phyloP scores from a whole-genome alignment of 768 basidiomycete species.

The Xanthoconium stramineum region DNA sequence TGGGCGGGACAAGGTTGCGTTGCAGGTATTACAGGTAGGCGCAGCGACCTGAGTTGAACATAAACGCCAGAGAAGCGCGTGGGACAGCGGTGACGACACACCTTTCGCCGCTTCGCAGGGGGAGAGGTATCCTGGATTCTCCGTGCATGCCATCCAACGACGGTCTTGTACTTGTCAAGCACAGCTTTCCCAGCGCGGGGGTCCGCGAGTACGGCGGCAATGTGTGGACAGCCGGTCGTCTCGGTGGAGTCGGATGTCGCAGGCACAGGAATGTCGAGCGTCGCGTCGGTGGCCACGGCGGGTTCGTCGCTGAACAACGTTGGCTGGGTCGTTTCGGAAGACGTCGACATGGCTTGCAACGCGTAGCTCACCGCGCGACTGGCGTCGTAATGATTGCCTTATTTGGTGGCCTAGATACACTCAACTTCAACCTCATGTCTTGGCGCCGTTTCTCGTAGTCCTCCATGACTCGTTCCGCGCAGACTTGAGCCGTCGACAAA shows the following conservation, averaged over 20 bases:
- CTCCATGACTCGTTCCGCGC: neutral
- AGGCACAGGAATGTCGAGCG: slow-evolving; percentile 10
- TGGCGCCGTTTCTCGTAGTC: neutral
- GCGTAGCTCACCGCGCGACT: too few relatives aligned
- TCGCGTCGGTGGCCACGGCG: slow-evolving; percentile 4
- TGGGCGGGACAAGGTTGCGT: slow-evolving; percentile 53
- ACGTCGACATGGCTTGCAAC: slow-evolving; percentile 25
- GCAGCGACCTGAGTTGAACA: slow-evolving; percentile 41
- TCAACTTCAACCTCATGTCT: neutral
- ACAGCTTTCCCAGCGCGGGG: slow-evolving; percentile 25
- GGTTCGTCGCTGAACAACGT: slow-evolving; percentile 30
- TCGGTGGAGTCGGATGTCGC: slow-evolving; percentile 10
- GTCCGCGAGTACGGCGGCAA: slow-evolving; percentile 38
- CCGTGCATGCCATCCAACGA: slow-evolving; percentile 53
- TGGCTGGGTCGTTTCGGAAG: slow-evolving; percentile 27
- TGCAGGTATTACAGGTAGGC: slow-evolving; percentile 65
- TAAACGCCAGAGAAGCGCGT: neutral
- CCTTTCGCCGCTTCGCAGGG: slow-evolving; percentile 64
- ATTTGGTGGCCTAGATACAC: neutral
- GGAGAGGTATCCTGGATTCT: slow-evolving; percentile 45
- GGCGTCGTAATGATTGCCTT: too few relatives aligned
- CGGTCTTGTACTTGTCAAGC: slow-evolving; percentile 51
- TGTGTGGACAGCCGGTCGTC: slow-evolving; percentile 37
- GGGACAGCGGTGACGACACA: slow-evolving; percentile 25
- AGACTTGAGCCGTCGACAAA: neutral